Base-by-base conservation (phyloP, 805 yeast genomes). In the Starmerella davenportii region DNA sequence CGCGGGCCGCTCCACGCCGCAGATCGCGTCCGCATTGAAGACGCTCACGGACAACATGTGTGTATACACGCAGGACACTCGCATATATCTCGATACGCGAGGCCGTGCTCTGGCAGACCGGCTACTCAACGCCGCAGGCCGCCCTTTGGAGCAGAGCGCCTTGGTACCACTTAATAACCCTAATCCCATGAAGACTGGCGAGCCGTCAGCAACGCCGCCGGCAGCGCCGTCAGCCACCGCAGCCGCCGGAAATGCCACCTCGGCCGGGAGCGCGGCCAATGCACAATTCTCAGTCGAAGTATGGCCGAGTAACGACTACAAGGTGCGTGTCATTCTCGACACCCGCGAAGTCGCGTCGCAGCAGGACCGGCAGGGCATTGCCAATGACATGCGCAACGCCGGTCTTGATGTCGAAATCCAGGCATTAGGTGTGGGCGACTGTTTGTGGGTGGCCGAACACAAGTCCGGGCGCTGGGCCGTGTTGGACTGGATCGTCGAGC, bases 371-470 rank as follows among this genome's bases (percentile, higher is more conserved):
- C 76, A 72, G 39, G 82, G 70, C 54, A 84, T 90, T 51, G 58
- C 64, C 1, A 64, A 62, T 2, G 69, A 75, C 30, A 60, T 87
- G 15, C 52, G 51, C 1, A 56, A 62, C 16, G 52, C 62, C 8
- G 75, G 74, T 0, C 61, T 78, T 1, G 55, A 59, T 3, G 62
- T 70, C 37, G 75, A 70, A 17, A 69, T 67, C 1, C 56, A 70
- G 35, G 62, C 79, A 1, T 61, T 90, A 21, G 60, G 90, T 0
- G 70, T 85, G 2, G 96, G 98, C 4, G 99, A 90, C 60, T 76
- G 77, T 1, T 45, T 78, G 8, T 90, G 96, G 98, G 65, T 84
- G 2, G 98, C 95, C 0, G 66, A 68, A 40, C 69, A 82, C 50
- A 68, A 61, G 38, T 68, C 79, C 0, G 65, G 68, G 1, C 66